Evolutionary conservation across 768 basidiomycete genomes (phyloP).

Genomic region (Rhodotorula kratochvilovae): DNA sequence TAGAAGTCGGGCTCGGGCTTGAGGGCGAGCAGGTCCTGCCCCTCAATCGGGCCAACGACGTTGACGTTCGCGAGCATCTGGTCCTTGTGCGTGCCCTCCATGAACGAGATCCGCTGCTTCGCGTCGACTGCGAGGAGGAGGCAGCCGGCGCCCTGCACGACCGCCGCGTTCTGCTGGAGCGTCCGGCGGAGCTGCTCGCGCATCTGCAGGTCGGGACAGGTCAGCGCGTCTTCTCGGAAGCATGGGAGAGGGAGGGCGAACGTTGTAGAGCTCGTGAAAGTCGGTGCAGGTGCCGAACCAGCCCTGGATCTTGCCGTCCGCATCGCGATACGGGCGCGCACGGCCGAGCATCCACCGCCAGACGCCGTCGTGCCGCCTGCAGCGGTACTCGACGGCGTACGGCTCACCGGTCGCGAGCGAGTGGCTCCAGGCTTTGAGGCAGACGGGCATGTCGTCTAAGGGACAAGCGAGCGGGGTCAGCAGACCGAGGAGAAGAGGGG

Average conservation of each 20-base stretch:
- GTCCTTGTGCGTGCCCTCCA: conserved; percentile 16
- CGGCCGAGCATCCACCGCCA: conserved; percentile 39
- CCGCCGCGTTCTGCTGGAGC: conserved; percentile 28
- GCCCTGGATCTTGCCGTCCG: conserved; percentile 33
- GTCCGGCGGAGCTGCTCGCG: conserved; percentile 23
- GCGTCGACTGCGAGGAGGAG: conserved; percentile 29
- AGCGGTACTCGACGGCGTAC: conserved; percentile 37
- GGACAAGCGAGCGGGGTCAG: background rate
- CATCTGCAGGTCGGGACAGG: conserved; percentile 12
- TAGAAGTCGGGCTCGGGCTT: background rate
- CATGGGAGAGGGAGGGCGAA: no score
- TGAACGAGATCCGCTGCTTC: conserved; percentile 15
- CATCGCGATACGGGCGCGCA: conserved; percentile 25
- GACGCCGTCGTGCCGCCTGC: conserved; percentile 30
- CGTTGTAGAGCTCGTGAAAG: conserved; percentile 37
- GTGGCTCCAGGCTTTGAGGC: conserved; percentile 25
- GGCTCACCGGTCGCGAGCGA: conserved; percentile 37
- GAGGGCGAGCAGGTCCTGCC: conserved; percentile 6
- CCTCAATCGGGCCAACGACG: background rate
- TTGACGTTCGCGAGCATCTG: background rate
- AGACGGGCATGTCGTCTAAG: conserved; percentile 35
- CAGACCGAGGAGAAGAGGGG: background rate
- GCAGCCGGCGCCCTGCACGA: conserved; percentile 22
- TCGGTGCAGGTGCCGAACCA: conserved; percentile 40
- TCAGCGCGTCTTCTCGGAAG: no score